Evolutionary conservation across 306 rosid genomes (phyloP).

Genomic region (Lathyrus sativus): DNA sequence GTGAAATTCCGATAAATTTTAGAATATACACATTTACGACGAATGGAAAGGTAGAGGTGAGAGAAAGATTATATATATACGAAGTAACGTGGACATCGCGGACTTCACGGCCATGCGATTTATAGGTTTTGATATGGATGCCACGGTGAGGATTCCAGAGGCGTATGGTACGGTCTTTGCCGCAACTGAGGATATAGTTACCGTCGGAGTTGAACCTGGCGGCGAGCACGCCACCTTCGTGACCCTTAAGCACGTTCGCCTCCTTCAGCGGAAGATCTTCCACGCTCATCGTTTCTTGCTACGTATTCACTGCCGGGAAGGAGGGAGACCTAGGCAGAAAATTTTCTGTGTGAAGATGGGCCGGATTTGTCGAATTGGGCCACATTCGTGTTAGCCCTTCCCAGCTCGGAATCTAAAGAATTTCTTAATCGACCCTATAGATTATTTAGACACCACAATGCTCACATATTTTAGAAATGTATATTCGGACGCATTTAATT

Average conservation of each 20-base stretch:
- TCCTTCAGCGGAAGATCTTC: constrained; percentile 67
- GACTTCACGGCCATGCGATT: constrained; percentile 90
- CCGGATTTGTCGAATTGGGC: background rate
- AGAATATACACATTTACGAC: background rate
- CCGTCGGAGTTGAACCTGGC: constrained; percentile 81
- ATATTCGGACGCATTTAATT: too few relatives aligned
- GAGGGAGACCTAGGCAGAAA: background rate
- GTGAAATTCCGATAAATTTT: background rate
- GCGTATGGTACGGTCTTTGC: constrained; percentile 92
- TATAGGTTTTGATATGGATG: constrained; percentile 87
- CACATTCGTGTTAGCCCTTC: background rate
- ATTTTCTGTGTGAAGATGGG: constrained; percentile 12
- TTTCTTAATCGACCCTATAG: too few relatives aligned
- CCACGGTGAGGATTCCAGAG: constrained; percentile 98
- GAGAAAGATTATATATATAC: constrained; percentile 32
- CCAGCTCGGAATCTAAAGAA: too few relatives aligned
- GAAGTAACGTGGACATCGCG: constrained; percentile 81
- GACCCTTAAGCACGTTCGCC: constrained; percentile 67
- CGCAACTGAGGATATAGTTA: constrained; percentile 75
- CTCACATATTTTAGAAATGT: too few relatives aligned
- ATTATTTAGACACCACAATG: too few relatives aligned
- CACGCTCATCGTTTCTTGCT: constrained; percentile 47
- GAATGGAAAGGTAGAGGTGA: background rate
- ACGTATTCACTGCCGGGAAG: constrained; percentile 1
- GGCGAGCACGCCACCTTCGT: constrained; percentile 79